These are phyloP conservation scores for Stachybotrys chlorohalonatus DNA, from an alignment of 2,329 filamentous ascomycete genomes.

Conservation along the genomic window DNA sequence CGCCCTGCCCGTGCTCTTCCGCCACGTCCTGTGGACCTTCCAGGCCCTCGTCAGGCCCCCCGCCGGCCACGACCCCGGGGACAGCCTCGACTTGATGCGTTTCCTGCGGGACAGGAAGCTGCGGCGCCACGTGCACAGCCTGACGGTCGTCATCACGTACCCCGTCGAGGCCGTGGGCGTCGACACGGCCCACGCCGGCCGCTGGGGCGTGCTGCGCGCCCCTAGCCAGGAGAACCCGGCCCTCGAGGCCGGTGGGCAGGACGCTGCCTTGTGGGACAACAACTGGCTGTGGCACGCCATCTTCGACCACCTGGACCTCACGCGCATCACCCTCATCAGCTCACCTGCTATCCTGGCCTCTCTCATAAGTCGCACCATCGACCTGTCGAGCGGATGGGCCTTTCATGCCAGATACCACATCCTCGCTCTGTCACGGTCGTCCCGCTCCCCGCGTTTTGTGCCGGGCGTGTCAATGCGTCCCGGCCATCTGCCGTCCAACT, in stretches of 20 bases:
- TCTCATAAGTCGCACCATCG: conserved; percentile 47
- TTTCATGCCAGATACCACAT: conserved; percentile 57
- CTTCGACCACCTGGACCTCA: conserved; percentile 43
- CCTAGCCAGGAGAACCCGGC: conserved; percentile 17
- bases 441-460: not conserved
- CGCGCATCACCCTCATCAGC: conserved; percentile 47
- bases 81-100: conserved; percentile 26
- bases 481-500: conserved; percentile 6
- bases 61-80: conserved; percentile 6
- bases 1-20: conserved; percentile 48
- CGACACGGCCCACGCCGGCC: conserved; percentile 14
- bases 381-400: conserved; percentile 50
- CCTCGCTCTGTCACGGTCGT: conserved; percentile 34
- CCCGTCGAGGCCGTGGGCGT: conserved; percentile 13
- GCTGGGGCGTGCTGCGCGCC: conserved; percentile 21
- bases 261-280: conserved; percentile 14
- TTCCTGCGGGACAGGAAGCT: conserved; percentile 28
- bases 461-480: not conserved
- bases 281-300: conserved; percentile 48
- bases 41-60: conserved; percentile 19
- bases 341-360: conserved; percentile 54
- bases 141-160: conserved; percentile 30
- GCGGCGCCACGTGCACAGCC: conserved; percentile 28
- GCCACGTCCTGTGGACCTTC: conserved; percentile 36
- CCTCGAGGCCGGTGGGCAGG: conserved; percentile 13